Evolutionary conservation across 257 asterid species (phyloP).

Genomic region (Penstemon davidsonii): DNA sequence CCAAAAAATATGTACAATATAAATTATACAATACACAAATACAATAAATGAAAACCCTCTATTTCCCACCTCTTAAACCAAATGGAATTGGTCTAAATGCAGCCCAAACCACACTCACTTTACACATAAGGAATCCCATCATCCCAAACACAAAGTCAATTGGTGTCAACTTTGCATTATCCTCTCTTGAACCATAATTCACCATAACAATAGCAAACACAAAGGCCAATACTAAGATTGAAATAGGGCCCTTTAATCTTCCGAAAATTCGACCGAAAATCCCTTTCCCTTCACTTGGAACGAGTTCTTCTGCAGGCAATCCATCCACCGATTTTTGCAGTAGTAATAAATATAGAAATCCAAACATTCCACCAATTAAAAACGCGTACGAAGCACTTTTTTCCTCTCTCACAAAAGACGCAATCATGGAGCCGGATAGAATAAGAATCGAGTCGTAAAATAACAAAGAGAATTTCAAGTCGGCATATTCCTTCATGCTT

Average conservation of each 20-base stretch:
- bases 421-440: slow-evolving; percentile 54
- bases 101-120: slow-evolving; percentile 72
- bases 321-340: slow-evolving; percentile 78
- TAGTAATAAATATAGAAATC: slow-evolving; percentile 62
- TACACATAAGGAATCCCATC: slow-evolving; percentile 76
- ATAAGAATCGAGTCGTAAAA: slow-evolving; percentile 61
- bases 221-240: slow-evolving; percentile 44
- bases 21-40: slow-evolving; percentile 2
- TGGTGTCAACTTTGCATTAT: slow-evolving; percentile 47
- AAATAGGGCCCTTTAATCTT: slow-evolving; percentile 44
- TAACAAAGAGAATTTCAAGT: slow-evolving; percentile 66
- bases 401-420: slow-evolving; percentile 44
- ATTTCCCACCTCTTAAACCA: slow-evolving; percentile 35
- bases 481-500: slow-evolving; percentile 79
- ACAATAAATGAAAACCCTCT: slow-evolving; percentile 24
- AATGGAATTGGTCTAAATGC: slow-evolving; percentile 61
- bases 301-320: slow-evolving; percentile 46
- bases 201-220: slow-evolving; percentile 36
- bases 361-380: slow-evolving; percentile 66
- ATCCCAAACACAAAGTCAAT: slow-evolving; percentile 67
- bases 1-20: slow-evolving; percentile 10
- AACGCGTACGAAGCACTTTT: slow-evolving; percentile 51
- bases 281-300: slow-evolving; percentile 31
- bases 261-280: slow-evolving; percentile 32
- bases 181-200: slow-evolving; percentile 53